Conservation (phyloP, 192 early-diverging fungal species). For the Glomus cerebriforme region DNA sequence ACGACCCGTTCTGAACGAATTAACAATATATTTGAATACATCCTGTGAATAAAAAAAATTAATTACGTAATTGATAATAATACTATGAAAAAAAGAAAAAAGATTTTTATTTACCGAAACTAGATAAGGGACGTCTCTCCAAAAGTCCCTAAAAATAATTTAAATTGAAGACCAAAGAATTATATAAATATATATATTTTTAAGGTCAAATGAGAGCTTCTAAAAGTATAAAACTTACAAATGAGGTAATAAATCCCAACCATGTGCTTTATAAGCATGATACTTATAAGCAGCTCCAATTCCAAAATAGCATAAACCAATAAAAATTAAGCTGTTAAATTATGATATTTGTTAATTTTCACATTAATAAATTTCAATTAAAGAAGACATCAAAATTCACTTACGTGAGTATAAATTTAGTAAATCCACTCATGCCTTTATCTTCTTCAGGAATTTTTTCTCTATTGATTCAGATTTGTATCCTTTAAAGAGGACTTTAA, state of each 20-base stretch:
- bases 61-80: not conserved
- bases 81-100: not conserved
- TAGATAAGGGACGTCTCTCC: constrained; percentile 3
- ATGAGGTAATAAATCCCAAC: constrained; percentile 15
- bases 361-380: not conserved
- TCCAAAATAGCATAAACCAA: not conserved
- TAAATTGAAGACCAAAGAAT: no score
- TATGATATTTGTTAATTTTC: not conserved
- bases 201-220: no score
- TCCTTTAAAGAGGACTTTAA: not conserved
- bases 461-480: not conserved
- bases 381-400: not conserved
- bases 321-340: not conserved
- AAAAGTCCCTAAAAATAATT: constrained; percentile 5
- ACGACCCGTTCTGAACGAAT: not conserved
- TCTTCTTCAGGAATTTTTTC: not conserved
- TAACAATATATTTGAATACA: not conserved
- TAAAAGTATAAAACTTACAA: not conserved
- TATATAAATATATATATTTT: no score
- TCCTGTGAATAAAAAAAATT: not conserved
- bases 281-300: constrained; percentile 2
- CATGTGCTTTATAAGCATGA: not conserved
- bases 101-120: not conserved
- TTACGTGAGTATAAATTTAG: not conserved
- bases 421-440: not conserved